Base-by-base conservation (phyloP, 2,329 filamentous ascomycete genomes). In the Xylaria sp. region DNA sequence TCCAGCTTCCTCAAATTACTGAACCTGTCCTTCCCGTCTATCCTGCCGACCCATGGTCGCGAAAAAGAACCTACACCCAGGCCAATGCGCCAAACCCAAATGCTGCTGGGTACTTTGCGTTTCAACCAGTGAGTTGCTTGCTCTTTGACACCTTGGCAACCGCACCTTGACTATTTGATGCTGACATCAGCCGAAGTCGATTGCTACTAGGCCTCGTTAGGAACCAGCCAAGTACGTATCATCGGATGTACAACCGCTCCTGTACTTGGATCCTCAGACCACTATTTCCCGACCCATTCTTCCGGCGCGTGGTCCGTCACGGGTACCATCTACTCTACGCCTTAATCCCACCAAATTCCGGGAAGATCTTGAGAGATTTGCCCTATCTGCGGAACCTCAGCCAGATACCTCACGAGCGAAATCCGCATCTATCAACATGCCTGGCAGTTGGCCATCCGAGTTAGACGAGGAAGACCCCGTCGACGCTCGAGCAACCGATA, bases 381-480 rank as follows among this genome's bases (percentile, higher is more conserved):
- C 4, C 21, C 39, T 21, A 18, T 16, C 24, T 24, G n/a, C 40
- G 13, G 17, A 49, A 17, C 24, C 45, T 38, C 39, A 24, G 11
- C 16, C 19, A 13, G 19, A 39, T 8, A 17, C 20, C 22, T 19
- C n/a, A 19, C 24, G 24, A n/a, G n/a, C 49, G 17, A 26, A 49
- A 34, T 29, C 38, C 19, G 8, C 16, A 26, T 13, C 22, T n/a
- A 9, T 17, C 20, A 17, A 43, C 38, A 57, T 63, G 52, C 60
- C 60, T 45, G 60, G 60, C 44, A 34, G 56, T 26, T 63, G 60
- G 60, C 58, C 60, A 7, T 50, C 45, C 13, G 49, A 48, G 17
- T n/a, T 50, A 42, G 48, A 57, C 29, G 47, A 53, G 19, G 29
- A 56, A 47, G 50, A 46, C 4, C 19, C 16, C 2, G 40, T 38